Conservation (phyloP, 1,284 basidiomycete genomes). For the Ganoderma resinaceum region DNA sequence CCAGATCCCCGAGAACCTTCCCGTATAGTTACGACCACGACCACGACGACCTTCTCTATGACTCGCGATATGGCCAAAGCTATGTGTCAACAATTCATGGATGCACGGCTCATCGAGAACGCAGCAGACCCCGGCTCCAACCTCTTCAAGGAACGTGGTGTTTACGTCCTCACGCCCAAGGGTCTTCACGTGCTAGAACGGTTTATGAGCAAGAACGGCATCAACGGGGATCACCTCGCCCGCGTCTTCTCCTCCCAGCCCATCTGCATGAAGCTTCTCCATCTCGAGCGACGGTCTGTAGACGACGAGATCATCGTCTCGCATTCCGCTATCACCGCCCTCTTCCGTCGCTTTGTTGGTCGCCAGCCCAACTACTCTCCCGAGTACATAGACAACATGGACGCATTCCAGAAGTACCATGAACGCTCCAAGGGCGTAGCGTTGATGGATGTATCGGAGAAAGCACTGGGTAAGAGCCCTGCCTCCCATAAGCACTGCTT, state of each 20-base stretch:
- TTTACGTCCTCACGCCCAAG: slow-evolving; percentile 96
- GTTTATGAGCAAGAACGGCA: slow-evolving; percentile 99
- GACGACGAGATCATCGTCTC: slow-evolving; percentile 99
- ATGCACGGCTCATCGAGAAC: slow-evolving; percentile 96
- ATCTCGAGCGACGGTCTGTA: slow-evolving; percentile 89
- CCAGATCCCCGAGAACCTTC: slow-evolving; percentile 97
- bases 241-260: slow-evolving; percentile 92
- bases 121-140: slow-evolving; percentile 89
- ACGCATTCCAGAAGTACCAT: slow-evolving; percentile 79
- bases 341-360: slow-evolving; percentile 95
- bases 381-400: slow-evolving; percentile 54
- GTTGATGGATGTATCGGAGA: slow-evolving; percentile 72
- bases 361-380: slow-evolving; percentile 80
- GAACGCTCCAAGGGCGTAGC: slow-evolving; percentile 83
- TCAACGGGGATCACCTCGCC: slow-evolving; percentile 92
- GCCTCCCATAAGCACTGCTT: slow-evolving; percentile 82
- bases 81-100: slow-evolving; percentile 99
- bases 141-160: slow-evolving; percentile 96
- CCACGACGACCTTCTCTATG: slow-evolving; percentile 99
- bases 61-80: slow-evolving; percentile 99
- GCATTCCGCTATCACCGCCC: slow-evolving; percentile 90
- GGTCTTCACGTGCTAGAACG: slow-evolving; percentile 98
- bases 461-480: slow-evolving; percentile 55
- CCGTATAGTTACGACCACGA: slow-evolving; percentile 98
- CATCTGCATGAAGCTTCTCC: slow-evolving; percentile 97